phyloP scores from a whole-genome alignment of 768 basidiomycete genomes.

The Inosperma sp. region DNA sequence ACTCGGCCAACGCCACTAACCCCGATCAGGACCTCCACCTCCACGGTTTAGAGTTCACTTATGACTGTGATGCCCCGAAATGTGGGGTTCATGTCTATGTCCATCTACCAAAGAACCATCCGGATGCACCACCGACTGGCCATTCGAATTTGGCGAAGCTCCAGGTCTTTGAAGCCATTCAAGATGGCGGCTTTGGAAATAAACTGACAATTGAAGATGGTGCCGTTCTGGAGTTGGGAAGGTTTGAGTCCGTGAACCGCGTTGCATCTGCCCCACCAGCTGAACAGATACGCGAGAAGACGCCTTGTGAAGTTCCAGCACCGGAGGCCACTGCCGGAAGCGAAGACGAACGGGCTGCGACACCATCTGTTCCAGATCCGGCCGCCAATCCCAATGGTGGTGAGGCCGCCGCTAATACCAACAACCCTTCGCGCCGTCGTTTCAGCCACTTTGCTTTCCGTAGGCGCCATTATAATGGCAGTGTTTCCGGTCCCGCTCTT shows the following conservation, averaged over 20 bases:
- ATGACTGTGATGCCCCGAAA: constrained; percentile 85
- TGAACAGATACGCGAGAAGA: constrained; percentile 3
- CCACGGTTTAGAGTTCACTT: constrained; percentile 81
- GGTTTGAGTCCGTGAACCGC: constrained; percentile 49
- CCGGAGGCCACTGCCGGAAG: not conserved
- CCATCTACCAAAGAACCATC: constrained; percentile 61
- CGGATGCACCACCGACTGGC: constrained; percentile 40
- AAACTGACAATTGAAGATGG: constrained; percentile 70
- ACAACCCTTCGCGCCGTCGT: constrained; percentile 37
- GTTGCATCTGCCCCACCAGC: constrained; percentile 1
- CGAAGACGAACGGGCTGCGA: not conserved
- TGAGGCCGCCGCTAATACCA: not conserved
- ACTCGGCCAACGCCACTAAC: constrained; percentile 21
- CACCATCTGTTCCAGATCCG: not conserved
- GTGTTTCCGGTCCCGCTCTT: constrained; percentile 71
- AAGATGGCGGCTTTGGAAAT: constrained; percentile 81
- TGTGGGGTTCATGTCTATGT: constrained; percentile 79
- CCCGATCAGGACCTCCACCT: constrained; percentile 47
- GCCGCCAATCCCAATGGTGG: not conserved
- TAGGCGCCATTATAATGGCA: constrained; percentile 46
- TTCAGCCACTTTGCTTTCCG: constrained; percentile 69
- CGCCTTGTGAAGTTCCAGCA: not conserved
- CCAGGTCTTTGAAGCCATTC: constrained; percentile 57
- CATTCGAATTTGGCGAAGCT: constrained; percentile 36
- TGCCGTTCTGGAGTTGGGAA: constrained; percentile 73